These are phyloP conservation scores for Trypanosoma theileri DNA, from an alignment of 208 protist species.

Conservation along the genomic window DNA sequence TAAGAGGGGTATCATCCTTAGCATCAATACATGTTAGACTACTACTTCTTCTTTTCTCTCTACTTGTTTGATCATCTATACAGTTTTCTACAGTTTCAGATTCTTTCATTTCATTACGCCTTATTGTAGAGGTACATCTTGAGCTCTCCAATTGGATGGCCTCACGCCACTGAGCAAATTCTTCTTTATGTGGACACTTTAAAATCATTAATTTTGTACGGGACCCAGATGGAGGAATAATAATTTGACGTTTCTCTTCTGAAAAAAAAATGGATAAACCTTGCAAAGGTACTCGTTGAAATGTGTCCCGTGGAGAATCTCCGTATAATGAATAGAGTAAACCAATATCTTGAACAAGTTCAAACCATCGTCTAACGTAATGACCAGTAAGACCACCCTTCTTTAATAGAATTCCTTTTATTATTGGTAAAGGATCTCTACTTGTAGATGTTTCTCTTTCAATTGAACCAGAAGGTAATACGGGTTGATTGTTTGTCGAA, in stretches of 20 bases:
- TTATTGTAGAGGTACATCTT: not conserved
- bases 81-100: not conserved
- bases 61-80: not conserved
- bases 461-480: not conserved
- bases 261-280: slow-evolving; percentile 13
- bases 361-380: slow-evolving; percentile 23
- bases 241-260: slow-evolving; percentile 13
- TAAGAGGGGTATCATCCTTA: not conserved
- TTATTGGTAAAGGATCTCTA: not conserved
- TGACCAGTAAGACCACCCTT: slow-evolving; percentile 6
- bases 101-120: not conserved
- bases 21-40: not conserved
- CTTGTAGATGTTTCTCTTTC: not conserved
- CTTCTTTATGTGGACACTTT: not conserved
- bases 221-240: slow-evolving; percentile 3
- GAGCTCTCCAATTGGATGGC: slow-evolving; percentile 15
- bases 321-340: slow-evolving; percentile 13
- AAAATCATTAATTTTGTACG: slow-evolving; percentile 1
- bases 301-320: slow-evolving; percentile 6
- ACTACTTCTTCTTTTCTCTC: not conserved
- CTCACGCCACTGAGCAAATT: slow-evolving; percentile 24
- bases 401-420: slow-evolving; percentile 23
- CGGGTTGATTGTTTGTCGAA: not conserved
- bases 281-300: slow-evolving; percentile 14
- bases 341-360: slow-evolving; percentile 15